Evolutionary conservation across 805 yeast genomes (phyloP), one percentile per base, ranked within the genome.

Genomic region (Ogataea ganodermae): DNA sequence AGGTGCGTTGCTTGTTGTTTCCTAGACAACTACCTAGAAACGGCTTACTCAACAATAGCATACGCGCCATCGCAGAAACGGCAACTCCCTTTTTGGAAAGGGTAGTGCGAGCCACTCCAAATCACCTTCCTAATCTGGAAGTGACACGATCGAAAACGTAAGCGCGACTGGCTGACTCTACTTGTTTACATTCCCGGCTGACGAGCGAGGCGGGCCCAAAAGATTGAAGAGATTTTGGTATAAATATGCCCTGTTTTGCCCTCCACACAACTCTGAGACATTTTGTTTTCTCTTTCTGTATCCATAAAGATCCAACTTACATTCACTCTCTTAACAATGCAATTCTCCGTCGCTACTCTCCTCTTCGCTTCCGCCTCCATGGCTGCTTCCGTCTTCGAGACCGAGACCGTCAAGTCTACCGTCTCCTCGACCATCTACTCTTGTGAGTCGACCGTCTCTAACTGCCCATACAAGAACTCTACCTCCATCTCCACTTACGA

Each of bases 311-410:
- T 56, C 66, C 53, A 57, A 58, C 69, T 55, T 48, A 52, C 51
- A 43, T 52, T 54, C 56, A 52, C 52, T 55, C 59, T 33, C 49
- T n/a, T 49, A 31, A 70, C 51, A 69, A 74, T 74, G 79, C 76
- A 73, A 70, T 74, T 72, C 75, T 64, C 76, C 58, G 65, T 67
- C 58, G 68, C 69, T 61, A 63, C 70, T 48, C 55, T 68, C 56
- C 49, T 66, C 52, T 58, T 61, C 52, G 73, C 72, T 55, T 56
- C 60, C 44, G 70, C 71, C 51, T 63, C 70, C 45, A 65, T 69
- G 45, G 71, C 73, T 58, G 58, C 66, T 46, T 53, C 62, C 18
- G 61, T 65, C 33, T 45, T 51, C 41, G 30, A 48, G 42, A 61
- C 77, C 57, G 61, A 63, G 48, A 67, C 66, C 59, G 64, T 61